Evolutionary conservation across 805 yeast genomes (phyloP), one percentile per base, ranked within the genome.

Genomic region (Suhomyces pyralidae): DNA sequence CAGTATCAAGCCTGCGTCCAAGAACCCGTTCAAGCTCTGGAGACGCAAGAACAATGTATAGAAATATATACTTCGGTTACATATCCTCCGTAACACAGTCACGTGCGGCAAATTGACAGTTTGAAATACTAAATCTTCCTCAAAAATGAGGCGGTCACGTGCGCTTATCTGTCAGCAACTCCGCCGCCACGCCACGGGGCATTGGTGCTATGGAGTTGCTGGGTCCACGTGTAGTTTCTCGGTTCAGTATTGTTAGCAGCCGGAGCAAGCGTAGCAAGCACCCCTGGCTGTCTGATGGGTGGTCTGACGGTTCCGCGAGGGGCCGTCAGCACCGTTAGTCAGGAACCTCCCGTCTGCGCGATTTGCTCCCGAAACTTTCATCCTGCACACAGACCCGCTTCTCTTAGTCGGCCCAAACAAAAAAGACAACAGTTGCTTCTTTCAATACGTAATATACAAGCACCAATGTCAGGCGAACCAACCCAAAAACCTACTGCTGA

Each of bases 21-120:
- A 69, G 56, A 74, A 72, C 54, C 74, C 76, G 25, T 72, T 75
- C 55, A 74, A 68, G 60, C 66, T 68, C 57, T 74, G 79, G 79
- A 64, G 73, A 45, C 63, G 65, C 50, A 65, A 64, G 53, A 28
- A 49, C 24, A 44, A 24, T 20, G 15, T 22, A 19, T 38, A 32
- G 36, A 19, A 38, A 28, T 28, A 28, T 9, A 9, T 19, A 19
- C 24, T 32, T 32, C 36, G 36, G 36, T 32, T 3, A n/a, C n/a
- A 6, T 15, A 32, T 2, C 17, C 6, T 32, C 36, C 36, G 36
- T 12, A 28, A 36, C 3, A 15, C 10, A 10, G 40, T 36, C 40
- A 36, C 40, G 40, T 36, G 32, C 7, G n/a, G 3, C n/a, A 28
- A 3, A 26, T 26, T 26, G 28, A 26, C 28, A 26, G 28, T 8